Conservation (phyloP, 352 stramenopile genomes). For the Phytophthora sojae region DNA sequence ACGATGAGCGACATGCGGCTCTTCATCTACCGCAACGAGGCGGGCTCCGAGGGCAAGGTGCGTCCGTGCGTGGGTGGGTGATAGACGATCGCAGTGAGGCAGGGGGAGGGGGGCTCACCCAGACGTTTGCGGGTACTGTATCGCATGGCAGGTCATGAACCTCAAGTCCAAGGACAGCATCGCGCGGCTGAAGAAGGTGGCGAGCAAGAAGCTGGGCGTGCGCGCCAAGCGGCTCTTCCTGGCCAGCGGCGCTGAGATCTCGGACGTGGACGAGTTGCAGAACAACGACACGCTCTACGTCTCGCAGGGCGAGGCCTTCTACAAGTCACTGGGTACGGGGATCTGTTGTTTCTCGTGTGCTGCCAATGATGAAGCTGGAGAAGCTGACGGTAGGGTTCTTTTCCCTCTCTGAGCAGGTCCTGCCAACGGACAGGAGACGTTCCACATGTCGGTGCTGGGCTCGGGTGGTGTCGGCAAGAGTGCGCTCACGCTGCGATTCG, state of each 20-base stretch:
- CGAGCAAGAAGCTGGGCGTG: conserved; percentile 87
- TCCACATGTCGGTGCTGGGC: conserved; percentile 89
- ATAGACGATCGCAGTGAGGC: too few relatives aligned
- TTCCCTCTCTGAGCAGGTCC: conserved; percentile 37
- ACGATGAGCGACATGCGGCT: conserved; percentile 85
- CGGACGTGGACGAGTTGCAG: conserved; percentile 87
- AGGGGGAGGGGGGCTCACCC: not conserved
- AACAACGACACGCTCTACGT: conserved; percentile 92
- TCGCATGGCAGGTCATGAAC: conserved; percentile 76
- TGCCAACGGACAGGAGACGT: conserved; percentile 80
- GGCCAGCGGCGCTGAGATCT: conserved; percentile 83
- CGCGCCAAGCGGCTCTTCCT: conserved; percentile 84
- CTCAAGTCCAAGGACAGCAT: conserved; percentile 78
- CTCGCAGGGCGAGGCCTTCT: conserved; percentile 86
- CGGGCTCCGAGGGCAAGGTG: conserved; percentile 80
- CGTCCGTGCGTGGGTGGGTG: not conserved
- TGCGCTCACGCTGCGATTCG: conserved; percentile 90
- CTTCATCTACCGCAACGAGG: conserved; percentile 91
- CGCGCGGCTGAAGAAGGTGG: conserved; percentile 79
- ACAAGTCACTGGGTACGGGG: conserved; percentile 66
- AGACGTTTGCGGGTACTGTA: too few relatives aligned
- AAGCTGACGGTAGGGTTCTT: conserved; percentile 2
- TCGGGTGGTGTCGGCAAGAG: conserved; percentile 92
- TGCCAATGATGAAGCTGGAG: too few relatives aligned
- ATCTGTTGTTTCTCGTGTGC: too few relatives aligned